Evolutionary conservation across 108 stramenopile genomes (phyloP), one percentile per base, ranked within the genome.

Genomic region (Licmophora abbreviata): DNA sequence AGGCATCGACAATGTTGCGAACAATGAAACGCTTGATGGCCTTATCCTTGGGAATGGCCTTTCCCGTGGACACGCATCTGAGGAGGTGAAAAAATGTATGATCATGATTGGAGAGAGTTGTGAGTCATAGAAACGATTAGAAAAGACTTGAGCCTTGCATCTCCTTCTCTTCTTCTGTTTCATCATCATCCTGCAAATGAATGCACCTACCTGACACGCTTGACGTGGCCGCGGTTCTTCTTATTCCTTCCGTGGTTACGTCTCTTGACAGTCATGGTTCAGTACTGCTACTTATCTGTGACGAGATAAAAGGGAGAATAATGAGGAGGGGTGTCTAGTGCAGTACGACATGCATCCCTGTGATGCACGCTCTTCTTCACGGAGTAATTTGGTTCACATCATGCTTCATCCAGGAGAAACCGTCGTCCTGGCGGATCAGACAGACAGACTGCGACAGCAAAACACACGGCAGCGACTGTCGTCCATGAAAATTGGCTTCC

Each of bases 1-100:
- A 96, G 34, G 94, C 89, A 66, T 99, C 99, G 44, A 99, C 99
- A 51, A 99, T 97, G 84, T 99, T 99, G 50, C 97, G 89, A 40
- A 98, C 96, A 58, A 95, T 91, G 76, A 99, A 98, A 23, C 99
- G 88, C 92, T 97, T 97, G 83, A 99, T 95, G 57, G 99, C 99
- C 93, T 99, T 99, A 68, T 99, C 99, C 88, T 99, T 99, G 41
- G 98, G 95, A 71, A 97, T 96, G 71, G 96, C 96, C 83, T 96
- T 96, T 57, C 95, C 96, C 36, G 96, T 97, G 61, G 94, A 95
- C 18, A 88, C 94, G 68, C 98, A 99, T 48, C 88, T 83, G 44
- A 34, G 32, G 14, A 37, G 40, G 29, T 17, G 29, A 18, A 36
- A 15, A 44, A 44, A 17, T 44, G 43, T 17, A 17, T 17, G 48